Conservation (phyloP, 495 filamentous ascomycete genomes). For the Xylaria flabelliformis region DNA sequence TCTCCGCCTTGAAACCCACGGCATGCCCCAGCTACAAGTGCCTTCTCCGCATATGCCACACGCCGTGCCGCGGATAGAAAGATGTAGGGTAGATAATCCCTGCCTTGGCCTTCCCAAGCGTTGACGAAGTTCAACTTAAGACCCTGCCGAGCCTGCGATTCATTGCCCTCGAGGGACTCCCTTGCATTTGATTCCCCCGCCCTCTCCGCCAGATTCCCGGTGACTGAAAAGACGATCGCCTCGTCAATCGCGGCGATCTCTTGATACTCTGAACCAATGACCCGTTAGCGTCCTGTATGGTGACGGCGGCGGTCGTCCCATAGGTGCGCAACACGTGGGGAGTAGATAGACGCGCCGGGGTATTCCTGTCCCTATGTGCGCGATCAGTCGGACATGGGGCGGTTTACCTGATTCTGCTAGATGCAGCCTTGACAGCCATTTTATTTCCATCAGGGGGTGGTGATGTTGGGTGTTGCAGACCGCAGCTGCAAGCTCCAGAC, state of each 20-base stretch:
- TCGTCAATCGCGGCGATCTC: slow-evolving; percentile 8
- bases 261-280: background rate
- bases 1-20: background rate
- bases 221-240: background rate
- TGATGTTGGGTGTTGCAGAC: background rate
- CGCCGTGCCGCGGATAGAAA: background rate
- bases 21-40: background rate
- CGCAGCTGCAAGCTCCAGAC: slow-evolving; percentile 19
- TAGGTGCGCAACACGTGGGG: slow-evolving; percentile 21
- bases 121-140: background rate
- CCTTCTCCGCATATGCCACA: slow-evolving; percentile 8
- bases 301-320: slow-evolving; percentile 10
- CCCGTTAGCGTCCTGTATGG: background rate
- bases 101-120: background rate
- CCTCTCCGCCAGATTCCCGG: slow-evolving; percentile 3
- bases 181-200: background rate
- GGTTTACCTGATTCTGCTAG: slow-evolving; percentile 21
- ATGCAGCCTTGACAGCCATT: slow-evolving; percentile 9
- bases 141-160: background rate
- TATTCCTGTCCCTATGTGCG: background rate
- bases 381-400: background rate
- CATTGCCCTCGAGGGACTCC: background rate
- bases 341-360: slow-evolving; percentile 5
- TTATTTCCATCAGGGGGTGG: slow-evolving; percentile 2
- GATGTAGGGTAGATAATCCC: background rate